A percentile compares a stretch with the other conserved stretches of the same genome.
These are phyloP conservation scores for Poronia punctata DNA, from an alignment of 495 filamentous ascomycete species.

Conservation along the genomic window DNA sequence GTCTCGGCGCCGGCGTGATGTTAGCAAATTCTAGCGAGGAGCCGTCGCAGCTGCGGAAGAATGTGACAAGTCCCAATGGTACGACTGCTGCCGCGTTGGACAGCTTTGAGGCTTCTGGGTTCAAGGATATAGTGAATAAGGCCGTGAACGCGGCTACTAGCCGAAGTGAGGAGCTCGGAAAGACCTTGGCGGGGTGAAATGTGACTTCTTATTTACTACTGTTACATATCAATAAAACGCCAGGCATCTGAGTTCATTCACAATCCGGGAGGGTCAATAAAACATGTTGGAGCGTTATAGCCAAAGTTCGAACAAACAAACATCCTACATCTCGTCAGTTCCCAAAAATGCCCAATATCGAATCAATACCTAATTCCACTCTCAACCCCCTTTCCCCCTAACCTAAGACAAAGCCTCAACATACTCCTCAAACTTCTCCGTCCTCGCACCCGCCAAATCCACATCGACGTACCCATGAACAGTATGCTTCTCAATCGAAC, in stretches of 20 bases:
- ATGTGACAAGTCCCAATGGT: slow-evolving; percentile 30
- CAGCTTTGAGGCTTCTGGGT: slow-evolving; percentile 24
- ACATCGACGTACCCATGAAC: slow-evolving; percentile 19
- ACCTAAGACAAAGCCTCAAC: slow-evolving; percentile 4
- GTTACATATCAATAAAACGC: no score
- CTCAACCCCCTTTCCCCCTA: no score
- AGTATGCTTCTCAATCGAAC: slow-evolving; percentile 21
- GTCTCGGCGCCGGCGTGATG: slow-evolving; percentile 29
- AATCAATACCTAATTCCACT: no score
- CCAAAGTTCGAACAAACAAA: no score
- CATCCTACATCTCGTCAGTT: no score
- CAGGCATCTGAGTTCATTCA: no score
- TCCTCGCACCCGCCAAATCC: slow-evolving; percentile 17
- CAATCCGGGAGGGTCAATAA: no score
- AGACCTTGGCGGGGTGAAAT: slow-evolving; percentile 18
- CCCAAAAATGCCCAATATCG: no score
- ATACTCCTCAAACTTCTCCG: slow-evolving; percentile 17
- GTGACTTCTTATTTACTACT: no score
- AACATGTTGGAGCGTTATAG: no score
- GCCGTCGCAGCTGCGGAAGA: slow-evolving; percentile 26
- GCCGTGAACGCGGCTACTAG: slow-evolving; percentile 23
- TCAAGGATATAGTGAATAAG: slow-evolving; percentile 24
- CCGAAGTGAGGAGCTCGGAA: slow-evolving; percentile 23
- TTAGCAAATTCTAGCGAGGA: slow-evolving; percentile 24
- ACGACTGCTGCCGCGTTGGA: slow-evolving; percentile 29